A percentile compares a stretch with the other conserved stretches of the same genome.
Conservation (phyloP, 2,329 filamentous ascomycete species). For the Leptodontidium sp. region DNA sequence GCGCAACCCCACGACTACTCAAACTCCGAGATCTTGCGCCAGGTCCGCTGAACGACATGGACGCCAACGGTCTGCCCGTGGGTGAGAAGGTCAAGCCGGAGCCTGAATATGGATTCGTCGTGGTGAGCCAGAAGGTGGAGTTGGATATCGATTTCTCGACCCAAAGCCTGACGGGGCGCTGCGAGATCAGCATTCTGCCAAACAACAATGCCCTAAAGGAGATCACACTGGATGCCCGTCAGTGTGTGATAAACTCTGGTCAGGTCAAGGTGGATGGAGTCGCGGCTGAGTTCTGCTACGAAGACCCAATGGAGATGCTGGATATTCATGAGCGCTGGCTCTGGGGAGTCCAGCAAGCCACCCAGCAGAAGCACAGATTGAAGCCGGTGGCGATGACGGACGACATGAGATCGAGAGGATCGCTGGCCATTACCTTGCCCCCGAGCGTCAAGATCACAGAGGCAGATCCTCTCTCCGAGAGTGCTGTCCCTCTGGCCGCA, state of each 20-base stretch:
- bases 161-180: slow-evolving; percentile 77
- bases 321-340: slow-evolving; percentile 67
- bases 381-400: slow-evolving; percentile 44
- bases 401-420: slow-evolving; percentile 57
- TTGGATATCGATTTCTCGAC: slow-evolving; percentile 87
- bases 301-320: slow-evolving; percentile 73
- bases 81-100: slow-evolving; percentile 19
- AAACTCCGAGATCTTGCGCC: slow-evolving; percentile 21
- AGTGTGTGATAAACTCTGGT: slow-evolving; percentile 64
- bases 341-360: slow-evolving; percentile 77
- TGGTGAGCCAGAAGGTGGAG: slow-evolving; percentile 87
- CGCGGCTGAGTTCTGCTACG: slow-evolving; percentile 46
- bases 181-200: slow-evolving; percentile 76
- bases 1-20: slow-evolving; percentile 18
- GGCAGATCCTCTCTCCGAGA: slow-evolving; percentile 60
- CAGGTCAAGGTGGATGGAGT: slow-evolving; percentile 59
- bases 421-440: slow-evolving; percentile 66
- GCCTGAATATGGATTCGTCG: slow-evolving; percentile 50
- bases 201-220: slow-evolving; percentile 64
- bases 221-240: slow-evolving; percentile 67
- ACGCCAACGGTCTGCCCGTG: slow-evolving; percentile 33
- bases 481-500: slow-evolving; percentile 54
- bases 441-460: slow-evolving; percentile 68
- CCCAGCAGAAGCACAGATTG: slow-evolving; percentile 74
- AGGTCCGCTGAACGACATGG: slow-evolving; percentile 38